These are phyloP conservation scores for Ceratocystis huliohia DNA, from an alignment of 2,329 filamentous ascomycete species.

Conservation along the genomic window DNA sequence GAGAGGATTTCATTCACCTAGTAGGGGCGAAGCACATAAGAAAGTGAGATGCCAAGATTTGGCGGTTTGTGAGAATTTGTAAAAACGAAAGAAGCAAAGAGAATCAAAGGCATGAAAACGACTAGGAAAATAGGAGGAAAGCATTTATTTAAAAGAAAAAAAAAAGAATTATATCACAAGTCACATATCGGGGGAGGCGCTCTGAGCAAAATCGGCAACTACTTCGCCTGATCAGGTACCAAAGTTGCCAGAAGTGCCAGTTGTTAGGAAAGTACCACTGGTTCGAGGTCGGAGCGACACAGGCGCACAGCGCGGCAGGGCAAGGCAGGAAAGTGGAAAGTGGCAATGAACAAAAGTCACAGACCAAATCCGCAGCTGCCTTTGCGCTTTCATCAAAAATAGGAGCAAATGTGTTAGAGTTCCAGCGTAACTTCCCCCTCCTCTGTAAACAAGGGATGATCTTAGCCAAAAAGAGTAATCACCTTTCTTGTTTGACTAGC, in stretches of 20 bases:
- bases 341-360: neutral
- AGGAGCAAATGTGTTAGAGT: neutral
- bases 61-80: neutral
- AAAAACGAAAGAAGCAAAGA: neutral
- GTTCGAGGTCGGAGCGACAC: neutral
- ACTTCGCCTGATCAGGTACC: neutral
- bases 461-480: slow-evolving; percentile 2
- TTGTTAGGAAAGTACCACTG: neutral
- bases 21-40: neutral
- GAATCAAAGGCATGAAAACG: neutral
- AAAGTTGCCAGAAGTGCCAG: neutral
- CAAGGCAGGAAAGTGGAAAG: neutral
- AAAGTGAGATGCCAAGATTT: neutral
- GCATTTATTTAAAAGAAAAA: neutral
- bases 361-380: neutral
- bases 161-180: neutral
- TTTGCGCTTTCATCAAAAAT: neutral
- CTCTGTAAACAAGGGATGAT: neutral
- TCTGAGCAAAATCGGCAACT: neutral
- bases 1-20: neutral
- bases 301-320: neutral
- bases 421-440: neutral
- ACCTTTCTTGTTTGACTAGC: neutral
- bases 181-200: neutral
- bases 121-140: neutral